Conservation (phyloP, 2,329 filamentous ascomycete genomes). For the Aspergillus sp. region DNA sequence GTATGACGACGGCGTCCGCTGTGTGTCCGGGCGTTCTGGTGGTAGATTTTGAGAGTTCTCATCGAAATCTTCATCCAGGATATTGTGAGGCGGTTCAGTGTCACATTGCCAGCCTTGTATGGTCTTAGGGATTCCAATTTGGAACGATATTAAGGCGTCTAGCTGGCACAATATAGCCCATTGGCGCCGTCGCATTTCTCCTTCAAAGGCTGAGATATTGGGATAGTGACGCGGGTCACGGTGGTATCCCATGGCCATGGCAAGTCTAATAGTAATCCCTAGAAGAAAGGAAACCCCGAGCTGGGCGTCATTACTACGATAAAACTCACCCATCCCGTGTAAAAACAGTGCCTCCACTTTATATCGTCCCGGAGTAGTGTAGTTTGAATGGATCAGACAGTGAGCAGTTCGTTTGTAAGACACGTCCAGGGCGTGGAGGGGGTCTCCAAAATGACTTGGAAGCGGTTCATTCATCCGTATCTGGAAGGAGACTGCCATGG, state of each 20-base stretch:
- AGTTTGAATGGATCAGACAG: constrained; percentile 29
- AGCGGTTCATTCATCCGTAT: constrained; percentile 19
- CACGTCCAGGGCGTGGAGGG: constrained; percentile 30
- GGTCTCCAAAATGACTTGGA: constrained; percentile 9
- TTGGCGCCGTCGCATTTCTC: constrained; percentile 47
- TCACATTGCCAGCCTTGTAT: constrained; percentile 58
- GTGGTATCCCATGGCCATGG: constrained; percentile 60
- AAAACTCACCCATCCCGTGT: constrained; percentile 25
- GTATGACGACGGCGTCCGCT: constrained; percentile 46
- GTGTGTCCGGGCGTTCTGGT: constrained; percentile 46
- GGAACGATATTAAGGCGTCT: constrained; percentile 58
- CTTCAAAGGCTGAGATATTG: constrained; percentile 51
- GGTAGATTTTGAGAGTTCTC: constrained; percentile 49
- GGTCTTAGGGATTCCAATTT: constrained; percentile 61
- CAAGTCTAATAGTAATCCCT: constrained; percentile 53
- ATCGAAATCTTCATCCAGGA: constrained; percentile 58
- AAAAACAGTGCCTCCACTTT: constrained; percentile 28
- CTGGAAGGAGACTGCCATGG: constrained; percentile 21
- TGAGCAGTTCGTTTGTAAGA: constrained; percentile 44
- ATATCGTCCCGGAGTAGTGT: constrained; percentile 25
- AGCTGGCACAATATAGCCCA: constrained; percentile 47
- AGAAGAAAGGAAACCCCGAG: constrained; percentile 53
- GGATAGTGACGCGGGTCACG: constrained; percentile 53
- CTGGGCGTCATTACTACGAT: constrained; percentile 30
- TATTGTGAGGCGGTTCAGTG: constrained; percentile 53